Base-by-base conservation (phyloP, 2,329 filamentous ascomycete species). In the Trichoderma sp. region DNA sequence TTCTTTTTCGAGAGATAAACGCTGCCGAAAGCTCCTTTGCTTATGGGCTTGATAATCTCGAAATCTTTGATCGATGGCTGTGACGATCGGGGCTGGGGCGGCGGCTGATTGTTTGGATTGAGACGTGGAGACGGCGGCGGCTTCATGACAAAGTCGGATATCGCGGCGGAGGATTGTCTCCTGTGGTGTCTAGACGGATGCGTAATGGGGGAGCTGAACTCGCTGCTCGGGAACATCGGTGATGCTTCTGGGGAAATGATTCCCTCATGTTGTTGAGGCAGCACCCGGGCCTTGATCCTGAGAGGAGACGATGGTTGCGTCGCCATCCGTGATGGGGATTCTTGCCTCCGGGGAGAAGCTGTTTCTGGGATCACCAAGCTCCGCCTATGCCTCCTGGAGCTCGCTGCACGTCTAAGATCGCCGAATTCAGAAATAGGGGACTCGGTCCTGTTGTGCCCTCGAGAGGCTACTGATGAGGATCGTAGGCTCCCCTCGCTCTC, bases 1-100 rank as follows among this genome's bases (percentile, higher is more conserved):
- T 97, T 98, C 84, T 99, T 99, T 82, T 98, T 99, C 1, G 95
- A 94, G 35, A 99, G 82, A 76, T 99, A 99, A 8, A 99, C 95
- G 77, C 95, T 98, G 5, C 95, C 95, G 78, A 99, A 99, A 4
- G 95, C 95, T 59, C 95, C 95, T 80, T 97, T 98, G 80, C 95
- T 99, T 79, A 99, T 99, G 6, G 95, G 95, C 76, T 99, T 99
- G 81, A 99, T 97, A 72, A 99, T 97, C 78, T 99, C 95, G 73
- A 99, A 99, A 76, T 99, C 95, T 74, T 98, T 98, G 81, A 99
- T 99, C 0, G 96, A 99, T 8, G 94, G 93, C 3, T 95, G 92
- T 1, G 94, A 90, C 34, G 94, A 93, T 68, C 93, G 90, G 58
- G 93, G 92, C 77, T 97, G 93, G 1, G 91, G 92, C 34, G 94